Evolutionary conservation across 1,284 basidiomycete genomes (phyloP), one percentile per base, ranked within the genome.

Genomic region (Puccinia hordei): DNA sequence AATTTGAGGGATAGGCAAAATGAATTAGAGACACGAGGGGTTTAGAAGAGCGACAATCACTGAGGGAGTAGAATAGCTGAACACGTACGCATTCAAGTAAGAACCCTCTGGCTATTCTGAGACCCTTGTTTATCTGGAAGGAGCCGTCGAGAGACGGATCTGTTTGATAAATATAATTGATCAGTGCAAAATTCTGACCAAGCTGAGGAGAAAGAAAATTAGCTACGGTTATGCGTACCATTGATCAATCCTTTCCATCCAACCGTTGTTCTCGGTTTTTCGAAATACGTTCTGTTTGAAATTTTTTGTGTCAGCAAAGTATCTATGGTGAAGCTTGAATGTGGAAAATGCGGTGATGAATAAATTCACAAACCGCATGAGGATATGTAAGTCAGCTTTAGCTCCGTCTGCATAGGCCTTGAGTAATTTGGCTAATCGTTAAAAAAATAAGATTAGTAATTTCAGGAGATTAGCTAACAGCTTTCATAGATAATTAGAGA

Each of bases 241-340:
- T 98, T 99, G 88, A 99, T 98, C 82, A 99, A 90, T 73, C 96
- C 96, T 86, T 98, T 98, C 96, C 96, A 98, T 24, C 95, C 95
- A 75, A 98, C 92, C 0, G 96, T 98, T 15, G 96, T 98, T 61
- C 96, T 41, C 30, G 85, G 85, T 81, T 86, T 85, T 59, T 85
- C 85, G 78, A 85, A 85, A 82, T 85, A 85, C 57, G 85, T 84
- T 10, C 84, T 78, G 38, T 30, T 71, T 49, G 17, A 22, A 27
- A 30, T 51, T 51, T 71, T 4, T 51, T 41, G 2, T 61, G 27
- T 61, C 57, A 27, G 24, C 9, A 35, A 33, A 19, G 22, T 35
- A 55, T 72, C 27, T 41, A 51, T 35, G 57, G n/a, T 53, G 66
- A 44, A n/a, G 17, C 55, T 55, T n/a, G 35, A n/a, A 33, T 22